Evolutionary conservation across 1,139 yeast species (phyloP).

Genomic region (Pichia sp.): DNA sequence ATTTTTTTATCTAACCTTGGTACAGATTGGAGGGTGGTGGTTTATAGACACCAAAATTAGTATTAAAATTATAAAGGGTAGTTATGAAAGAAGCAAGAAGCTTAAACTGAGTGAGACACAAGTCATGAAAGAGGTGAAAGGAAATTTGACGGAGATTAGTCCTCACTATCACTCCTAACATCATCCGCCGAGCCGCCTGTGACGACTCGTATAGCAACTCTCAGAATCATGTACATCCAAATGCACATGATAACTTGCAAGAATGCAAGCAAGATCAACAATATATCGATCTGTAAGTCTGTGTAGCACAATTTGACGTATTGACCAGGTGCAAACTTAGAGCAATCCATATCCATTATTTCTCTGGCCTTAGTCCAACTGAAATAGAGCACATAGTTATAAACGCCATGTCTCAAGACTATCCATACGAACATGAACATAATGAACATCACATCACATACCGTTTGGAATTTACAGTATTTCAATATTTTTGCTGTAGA

Average conservation of each 20-base stretch:
- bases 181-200: slow-evolving; percentile 74
- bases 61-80: too few relatives aligned
- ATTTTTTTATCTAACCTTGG: too few relatives aligned
- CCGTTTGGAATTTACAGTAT: slow-evolving; percentile 52
- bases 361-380: slow-evolving; percentile 33
- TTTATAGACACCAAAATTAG: too few relatives aligned
- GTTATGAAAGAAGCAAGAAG: too few relatives aligned
- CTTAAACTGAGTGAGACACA: too few relatives aligned
- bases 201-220: slow-evolving; percentile 63
- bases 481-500: slow-evolving; percentile 71
- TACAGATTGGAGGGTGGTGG: too few relatives aligned
- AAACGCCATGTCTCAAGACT: slow-evolving; percentile 63
- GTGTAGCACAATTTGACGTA: slow-evolving; percentile 44
- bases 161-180: slow-evolving; percentile 76
- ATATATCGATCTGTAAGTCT: slow-evolving; percentile 40
- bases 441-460: slow-evolving; percentile 67
- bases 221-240: slow-evolving; percentile 71
- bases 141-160: too few relatives aligned
- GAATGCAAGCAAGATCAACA: slow-evolving; percentile 52
- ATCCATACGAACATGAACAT: slow-evolving; percentile 68
- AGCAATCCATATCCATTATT: slow-evolving; percentile 39
- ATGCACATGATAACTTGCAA: slow-evolving; percentile 59
- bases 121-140: too few relatives aligned
- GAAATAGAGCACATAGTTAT: slow-evolving; percentile 58
- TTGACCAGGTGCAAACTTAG: slow-evolving; percentile 24